These are phyloP conservation scores for Botrytis galanthina DNA, from an alignment of 2,329 filamentous ascomycete genomes.

Conservation along the genomic window DNA sequence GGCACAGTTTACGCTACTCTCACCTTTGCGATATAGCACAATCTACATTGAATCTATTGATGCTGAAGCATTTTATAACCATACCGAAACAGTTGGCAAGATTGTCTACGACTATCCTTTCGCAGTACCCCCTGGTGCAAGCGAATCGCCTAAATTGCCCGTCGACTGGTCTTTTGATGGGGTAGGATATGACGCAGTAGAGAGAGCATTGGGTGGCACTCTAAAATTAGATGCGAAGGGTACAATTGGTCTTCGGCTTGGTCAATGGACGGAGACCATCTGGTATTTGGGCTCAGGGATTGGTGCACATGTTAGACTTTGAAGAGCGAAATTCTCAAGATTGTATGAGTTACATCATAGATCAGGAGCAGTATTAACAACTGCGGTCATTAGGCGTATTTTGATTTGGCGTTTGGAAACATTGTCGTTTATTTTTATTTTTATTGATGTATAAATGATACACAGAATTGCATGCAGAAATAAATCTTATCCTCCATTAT, in stretches of 20 bases:
- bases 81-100: slow-evolving; percentile 71
- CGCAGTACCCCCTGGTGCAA: slow-evolving; percentile 70
- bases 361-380: not conserved
- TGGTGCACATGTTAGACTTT: slow-evolving; percentile 60
- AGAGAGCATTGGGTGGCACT: slow-evolving; percentile 73
- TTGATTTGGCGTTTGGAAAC: slow-evolving; percentile 16
- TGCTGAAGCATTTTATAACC: slow-evolving; percentile 82
- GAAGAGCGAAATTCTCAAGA: slow-evolving; percentile 22
- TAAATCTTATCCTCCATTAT: slow-evolving; percentile 25
- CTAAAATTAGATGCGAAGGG: slow-evolving; percentile 78
- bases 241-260: slow-evolving; percentile 70
- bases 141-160: slow-evolving; percentile 71
- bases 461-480: slow-evolving; percentile 20
- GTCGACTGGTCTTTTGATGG: slow-evolving; percentile 76
- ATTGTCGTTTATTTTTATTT: not conserved
- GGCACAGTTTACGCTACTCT: slow-evolving; percentile 78
- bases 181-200: slow-evolving; percentile 80
- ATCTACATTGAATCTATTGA: slow-evolving; percentile 77
- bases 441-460: slow-evolving; percentile 18
- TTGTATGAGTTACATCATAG: not conserved
- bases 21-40: slow-evolving; percentile 70
- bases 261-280: slow-evolving; percentile 69
- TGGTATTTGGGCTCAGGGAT: slow-evolving; percentile 70
- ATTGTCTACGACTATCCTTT: slow-evolving; percentile 77
- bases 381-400: not conserved